Evolutionary conservation across 208 protist genomes (phyloP), one percentile per base, ranked within the genome.

Genomic region (Acanthamoeba triangularis): DNA sequence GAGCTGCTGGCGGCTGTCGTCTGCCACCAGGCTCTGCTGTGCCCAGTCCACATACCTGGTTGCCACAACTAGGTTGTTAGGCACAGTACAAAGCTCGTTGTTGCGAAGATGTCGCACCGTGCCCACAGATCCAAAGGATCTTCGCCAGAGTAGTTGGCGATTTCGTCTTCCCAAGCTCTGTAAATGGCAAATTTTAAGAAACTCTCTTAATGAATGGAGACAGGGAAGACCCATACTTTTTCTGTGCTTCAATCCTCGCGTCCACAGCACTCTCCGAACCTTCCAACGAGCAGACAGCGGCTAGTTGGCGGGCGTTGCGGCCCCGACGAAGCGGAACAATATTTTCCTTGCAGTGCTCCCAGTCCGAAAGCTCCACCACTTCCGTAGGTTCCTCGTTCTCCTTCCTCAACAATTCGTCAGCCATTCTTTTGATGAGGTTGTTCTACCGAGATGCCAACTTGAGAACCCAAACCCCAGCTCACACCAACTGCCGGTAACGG

Each of bases 41-140:
- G 74, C 74, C 74, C 74, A 82, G 18, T 82, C 74, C 74, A 82
- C 74, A 82, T 49, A 82, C n/a, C 74, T 82, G 30, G 67, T 11
- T 28, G 67, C 30, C 65, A n/a, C 11, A 11, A 16, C 52, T 11
- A 11, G 52, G 1, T 56, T 56, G 52, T 11, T 56, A 18, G 16
- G 52, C 52, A 1, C 14, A n/a, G 30, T 11, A 13, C 30, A 23
- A n/a, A 74, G 11, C 2, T 35, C 10, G 65, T 16, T 47, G 67
- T 10, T 16, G 30, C 33, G 67, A 10, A 25, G 25, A 2, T 8
- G 18, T 3, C n/a, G 35, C 18, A 76, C 67, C 35, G n/a, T 82
- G 74, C 11, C 74, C 74, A 82, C 14, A 82, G 18, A n/a, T 82
- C 74, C 7, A 82, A 25, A 10, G 74, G 74, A 82, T 82, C 74